Conservation (phyloP, 2,329 filamentous ascomycete genomes). For the Metarhizium humberi region DNA sequence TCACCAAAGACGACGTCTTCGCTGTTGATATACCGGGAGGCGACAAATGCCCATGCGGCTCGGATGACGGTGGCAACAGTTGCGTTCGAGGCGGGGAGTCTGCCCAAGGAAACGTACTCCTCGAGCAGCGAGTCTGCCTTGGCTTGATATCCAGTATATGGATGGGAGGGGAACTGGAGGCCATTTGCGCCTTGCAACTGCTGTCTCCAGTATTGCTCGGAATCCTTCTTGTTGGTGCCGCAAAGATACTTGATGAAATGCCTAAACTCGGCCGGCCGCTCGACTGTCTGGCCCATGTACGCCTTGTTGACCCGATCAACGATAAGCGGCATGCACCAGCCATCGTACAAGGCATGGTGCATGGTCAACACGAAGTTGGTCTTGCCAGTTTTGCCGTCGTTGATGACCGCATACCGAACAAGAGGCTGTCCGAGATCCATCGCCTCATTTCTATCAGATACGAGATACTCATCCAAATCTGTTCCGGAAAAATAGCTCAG, state of each 20-base stretch:
- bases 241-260: conserved; percentile 40
- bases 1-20: conserved; percentile 49
- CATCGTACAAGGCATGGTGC: conserved; percentile 49
- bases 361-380: conserved; percentile 42
- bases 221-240: conserved; percentile 26
- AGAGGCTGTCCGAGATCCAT: conserved; percentile 38
- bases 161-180: conserved; percentile 39
- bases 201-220: conserved; percentile 37
- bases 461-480: conserved; percentile 30
- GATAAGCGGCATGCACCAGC: conserved; percentile 43
- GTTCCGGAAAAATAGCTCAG: conserved; percentile 24
- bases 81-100: conserved; percentile 26
- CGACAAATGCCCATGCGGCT: conserved; percentile 49
- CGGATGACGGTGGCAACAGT: conserved; percentile 48
- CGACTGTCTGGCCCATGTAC: conserved; percentile 24
- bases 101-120: conserved; percentile 34
- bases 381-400: conserved; percentile 19
- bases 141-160: conserved; percentile 36
- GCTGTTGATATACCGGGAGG: conserved; percentile 41
- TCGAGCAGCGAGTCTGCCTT: conserved; percentile 44
- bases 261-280: conserved; percentile 33
- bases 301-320: conserved; percentile 38
- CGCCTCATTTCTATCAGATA: conserved; percentile 26
- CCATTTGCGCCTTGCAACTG: conserved; percentile 34
- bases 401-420: conserved; percentile 34